Evolutionary conservation across 805 yeast genomes (phyloP).

Genomic region (Candida sithepensis): DNA sequence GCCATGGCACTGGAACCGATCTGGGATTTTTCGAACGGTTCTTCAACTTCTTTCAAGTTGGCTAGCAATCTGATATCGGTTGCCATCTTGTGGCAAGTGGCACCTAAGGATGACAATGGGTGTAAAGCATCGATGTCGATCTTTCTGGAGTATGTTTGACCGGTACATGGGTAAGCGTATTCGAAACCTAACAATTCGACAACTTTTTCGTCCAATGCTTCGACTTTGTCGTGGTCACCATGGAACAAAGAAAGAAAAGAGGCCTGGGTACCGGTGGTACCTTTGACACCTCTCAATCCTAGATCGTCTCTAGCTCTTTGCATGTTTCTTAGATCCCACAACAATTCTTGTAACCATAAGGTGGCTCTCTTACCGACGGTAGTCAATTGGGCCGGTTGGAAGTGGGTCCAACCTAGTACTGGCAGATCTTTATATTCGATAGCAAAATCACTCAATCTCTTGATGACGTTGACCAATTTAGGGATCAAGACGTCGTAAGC

Average conservation of each 20-base stretch:
- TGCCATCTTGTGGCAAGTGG: conserved; percentile 95
- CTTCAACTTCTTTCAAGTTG: conserved; percentile 95
- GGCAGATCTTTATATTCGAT: conserved; percentile 91
- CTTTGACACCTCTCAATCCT: conserved; percentile 97
- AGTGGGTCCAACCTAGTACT: conserved; percentile 98
- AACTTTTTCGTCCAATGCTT: conserved; percentile 84
- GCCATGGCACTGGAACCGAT: conserved; percentile 99
- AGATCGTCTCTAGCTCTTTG: conserved; percentile 94
- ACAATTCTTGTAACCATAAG: conserved; percentile 93
- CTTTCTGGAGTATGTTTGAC: conserved; percentile 98
- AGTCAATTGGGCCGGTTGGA: conserved; percentile 98
- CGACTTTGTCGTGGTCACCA: conserved; percentile 96
- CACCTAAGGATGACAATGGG: conserved; percentile 93
- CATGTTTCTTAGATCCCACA: conserved; percentile 97
- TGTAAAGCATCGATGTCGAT: conserved; percentile 92
- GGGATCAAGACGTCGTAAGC: conserved; percentile 93
- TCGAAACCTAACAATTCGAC: conserved; percentile 92
- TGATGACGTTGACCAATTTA: conserved; percentile 91
- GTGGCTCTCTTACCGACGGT: conserved; percentile 98
- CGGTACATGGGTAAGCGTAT: conserved; percentile 94
- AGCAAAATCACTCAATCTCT: conserved; percentile 86
- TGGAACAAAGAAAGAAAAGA: conserved; percentile 93
- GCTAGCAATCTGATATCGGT: conserved; percentile 95
- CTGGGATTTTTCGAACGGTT: conserved; percentile 98
- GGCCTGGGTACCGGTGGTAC: conserved; percentile 98